These are phyloP conservation scores for Globisporangium orthogonon DNA, from an alignment of 352 stramenopile genomes.

Conservation along the genomic window DNA sequence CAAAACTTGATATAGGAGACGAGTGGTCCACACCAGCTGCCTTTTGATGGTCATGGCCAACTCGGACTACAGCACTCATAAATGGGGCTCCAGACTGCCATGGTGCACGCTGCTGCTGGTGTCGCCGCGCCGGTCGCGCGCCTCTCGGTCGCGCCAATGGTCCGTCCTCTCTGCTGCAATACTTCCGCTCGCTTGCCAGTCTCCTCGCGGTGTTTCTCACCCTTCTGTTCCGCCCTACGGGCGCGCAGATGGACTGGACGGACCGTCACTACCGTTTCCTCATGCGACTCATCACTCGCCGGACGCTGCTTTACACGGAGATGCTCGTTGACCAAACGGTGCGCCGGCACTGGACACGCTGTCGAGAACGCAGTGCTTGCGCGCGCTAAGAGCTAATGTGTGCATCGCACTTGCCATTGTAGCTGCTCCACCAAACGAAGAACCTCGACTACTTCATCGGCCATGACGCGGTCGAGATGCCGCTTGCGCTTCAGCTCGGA, in stretches of 20 bases:
- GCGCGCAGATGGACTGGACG: constrained; percentile 94
- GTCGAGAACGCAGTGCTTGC: too few relatives aligned
- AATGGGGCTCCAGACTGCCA: too few relatives aligned
- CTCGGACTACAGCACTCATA: too few relatives aligned
- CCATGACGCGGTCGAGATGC: constrained; percentile 77
- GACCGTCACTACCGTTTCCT: constrained; percentile 94
- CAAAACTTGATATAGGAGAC: too few relatives aligned
- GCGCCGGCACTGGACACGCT: not conserved
- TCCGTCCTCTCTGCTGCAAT: not conserved
- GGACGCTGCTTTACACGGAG: constrained; percentile 96
- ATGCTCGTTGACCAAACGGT: constrained; percentile 98
- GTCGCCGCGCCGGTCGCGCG: constrained; percentile 8
- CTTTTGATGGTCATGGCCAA: too few relatives aligned
- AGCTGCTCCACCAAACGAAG: constrained; percentile 80
- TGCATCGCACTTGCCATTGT: not conserved
- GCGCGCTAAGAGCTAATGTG: too few relatives aligned
- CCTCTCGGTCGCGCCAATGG: constrained; percentile 15
- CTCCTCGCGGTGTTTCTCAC: not conserved
- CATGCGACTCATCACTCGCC: constrained; percentile 90
- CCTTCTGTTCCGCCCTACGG: not conserved
- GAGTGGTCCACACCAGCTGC: too few relatives aligned
- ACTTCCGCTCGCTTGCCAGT: not conserved
- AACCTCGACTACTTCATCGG: constrained; percentile 89
- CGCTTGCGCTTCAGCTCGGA: constrained; percentile 92
- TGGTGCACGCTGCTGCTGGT: not conserved